Evolutionary conservation across 805 yeast genomes (phyloP), one percentile per base, ranked within the genome.

Genomic region (Zygoascus biomembranicola): DNA sequence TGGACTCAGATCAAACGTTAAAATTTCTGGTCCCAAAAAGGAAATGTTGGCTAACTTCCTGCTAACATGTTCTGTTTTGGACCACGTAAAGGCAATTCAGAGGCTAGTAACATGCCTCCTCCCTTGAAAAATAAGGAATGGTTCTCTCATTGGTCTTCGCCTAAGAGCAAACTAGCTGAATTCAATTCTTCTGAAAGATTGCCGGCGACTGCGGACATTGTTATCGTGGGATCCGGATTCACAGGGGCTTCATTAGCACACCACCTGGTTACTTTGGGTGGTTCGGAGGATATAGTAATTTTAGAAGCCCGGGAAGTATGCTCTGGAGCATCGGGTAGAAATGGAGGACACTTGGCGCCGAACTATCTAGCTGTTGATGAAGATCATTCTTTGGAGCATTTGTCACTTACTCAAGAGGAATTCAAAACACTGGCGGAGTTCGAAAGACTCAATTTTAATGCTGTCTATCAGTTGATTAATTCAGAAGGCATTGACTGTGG

Each of bases 261-360:
- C 55, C 69, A 68, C 55, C 54, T 72, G 43, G 58, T 65, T 47
- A 32, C 51, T 16, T n/a, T 26, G 49, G 26, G 26, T 8, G 37
- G 13, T 16, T 47, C 53, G n/a, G 20, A 41, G 11, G 32, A 43
- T 16, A 59, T 69, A 6, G 65, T 63, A 1, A 47, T 76, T 58
- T 63, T 72, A 8, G 80, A 77, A 57, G 79, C 78, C 2, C 63
- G 77, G 47, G 68, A 66, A 28, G 55, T 65, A 8, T 71, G 75
- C 48, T 63, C 71, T 10, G 76, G 77, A 35, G 80, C 79, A 6
- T 73, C 78, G 1, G 79, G 77, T 8, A 63, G 80, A 53, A 76
- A 76, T 54, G 79, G 80, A 20, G 80, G 80, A 2, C 80, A 76
- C 57, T 57, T 77, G 52, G 73, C 74, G 47, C 78, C 78, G 5